Base-by-base conservation (phyloP, 2,329 filamentous ascomycete species). In the Neofusicoccum sp. region DNA sequence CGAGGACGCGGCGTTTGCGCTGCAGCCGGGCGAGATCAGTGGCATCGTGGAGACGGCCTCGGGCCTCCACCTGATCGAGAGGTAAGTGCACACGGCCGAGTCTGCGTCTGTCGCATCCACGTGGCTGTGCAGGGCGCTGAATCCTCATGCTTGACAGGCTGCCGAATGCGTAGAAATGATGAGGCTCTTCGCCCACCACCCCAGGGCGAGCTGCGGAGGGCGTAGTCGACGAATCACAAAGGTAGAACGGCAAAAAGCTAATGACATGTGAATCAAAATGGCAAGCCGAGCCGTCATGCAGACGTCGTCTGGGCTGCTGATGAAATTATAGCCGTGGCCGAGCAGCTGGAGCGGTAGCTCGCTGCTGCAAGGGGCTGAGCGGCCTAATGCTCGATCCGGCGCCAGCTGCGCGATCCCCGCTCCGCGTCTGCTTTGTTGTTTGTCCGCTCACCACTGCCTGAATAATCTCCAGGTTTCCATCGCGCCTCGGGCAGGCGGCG, bases 1-100 rank as follows among this genome's bases (percentile, higher is more conserved):
- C 71, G 95, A 99, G 78, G 91, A 97, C 61, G 93, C 93, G 4
- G 89, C 95, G 1, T 99, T 99, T 78, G 88, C 84, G n/a, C 82
- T 99, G 60, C 84, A 93, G 75, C 88, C 89, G 2, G 93, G 92
- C 34, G 86, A 97, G 77, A 86, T 98, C 71, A 97, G 93, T 77
- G 82, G 84, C 48, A 82, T 97, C 38, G 89, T 98, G 11, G 90
- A 96, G 77, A 97, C 95, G 40, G 93, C 92, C 53, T 97, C 93
- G 57, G 95, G 95, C 1, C 81, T 98, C 71, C 95, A 99, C 79
- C 81, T 99, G 77, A 99, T 99, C 77, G 89, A 98, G 79, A 89
- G 93, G 91, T 96, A 83, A 64, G 80, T 43, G 51, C 33, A 56
- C n/a, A 28, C 16, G 12, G 33, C 54, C 20, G 7, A 36, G 38